Evolutionary conservation across 306 rosid species (phyloP), one percentile per base, ranked within the genome.

Genomic region (Acmispon strigosus): DNA sequence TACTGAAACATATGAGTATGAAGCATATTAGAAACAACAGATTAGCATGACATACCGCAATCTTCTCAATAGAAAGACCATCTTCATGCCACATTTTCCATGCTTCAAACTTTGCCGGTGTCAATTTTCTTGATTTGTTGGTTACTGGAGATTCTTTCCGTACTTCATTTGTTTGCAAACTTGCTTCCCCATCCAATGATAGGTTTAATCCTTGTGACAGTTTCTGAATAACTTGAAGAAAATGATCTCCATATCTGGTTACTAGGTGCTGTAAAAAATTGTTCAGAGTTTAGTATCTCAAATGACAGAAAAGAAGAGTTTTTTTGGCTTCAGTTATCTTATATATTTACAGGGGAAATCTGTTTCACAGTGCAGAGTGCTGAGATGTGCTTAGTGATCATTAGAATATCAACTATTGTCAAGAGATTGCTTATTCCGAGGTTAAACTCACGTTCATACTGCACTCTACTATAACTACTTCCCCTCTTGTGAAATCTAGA

Each of bases 51-150:
- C 96, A 53, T 84, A 92, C 98, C 56, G 96, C 96, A 78, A 92
- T 77, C 77, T 69, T 82, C 77, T 76, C 78, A 69, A 89, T 64
- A 56, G 92, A 86, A 71, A 82, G 75, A 47, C 96, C 88, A 42
- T 92, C 92, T 62, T 89, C 83, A 34, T 84, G 90, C 95, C 96
- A 92, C 96, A 83, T 84, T 85, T 76, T 90, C 96, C 96, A 92
- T 45, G 96, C 91, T 41, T 88, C 96, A 56, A 72, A 66, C 84
- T 86, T 92, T 47, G 96, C 92, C 0, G 90, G 83, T 6, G 79
- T 19, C 73, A 92, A 68, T 70, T 80, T 88, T 63, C 49, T 73
- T 36, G 66, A 77, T 66, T 29, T 83, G 76, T 22, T 82, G 66
- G 84, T 14, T 53, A 54, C 32, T 22, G 86, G 63, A 81, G 74